Percentiles rank a stretch among this genome's conserved stretches.
phyloP scores from a whole-genome alignment of 2,329 filamentous ascomycete species.

The Cercospora citrullina region DNA sequence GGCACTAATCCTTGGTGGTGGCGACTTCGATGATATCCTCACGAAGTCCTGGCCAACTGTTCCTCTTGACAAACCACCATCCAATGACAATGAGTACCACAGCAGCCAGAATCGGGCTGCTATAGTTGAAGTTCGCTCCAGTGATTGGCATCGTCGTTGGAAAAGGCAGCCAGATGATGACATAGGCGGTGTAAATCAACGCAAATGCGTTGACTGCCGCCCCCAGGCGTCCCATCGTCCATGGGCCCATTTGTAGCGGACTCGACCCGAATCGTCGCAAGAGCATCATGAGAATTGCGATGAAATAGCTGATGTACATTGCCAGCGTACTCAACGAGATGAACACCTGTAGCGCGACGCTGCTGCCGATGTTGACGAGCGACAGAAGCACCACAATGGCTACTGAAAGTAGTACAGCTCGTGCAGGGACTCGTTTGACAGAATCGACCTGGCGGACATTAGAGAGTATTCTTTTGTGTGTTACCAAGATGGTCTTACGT shows the following conservation, averaged over 20 bases:
- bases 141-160: constrained; percentile 30
- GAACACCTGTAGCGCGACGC: constrained; percentile 29
- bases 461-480: background rate
- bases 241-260: constrained; percentile 23
- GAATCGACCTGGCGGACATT: constrained; percentile 19
- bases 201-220: constrained; percentile 30
- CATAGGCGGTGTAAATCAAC: constrained; percentile 28
- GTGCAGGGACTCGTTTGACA: constrained; percentile 26
- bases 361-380: constrained; percentile 28
- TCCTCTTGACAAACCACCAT: constrained; percentile 25
- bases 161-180: constrained; percentile 31
- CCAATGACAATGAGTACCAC: constrained; percentile 27
- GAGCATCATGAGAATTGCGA: constrained; percentile 31
- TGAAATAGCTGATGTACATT: constrained; percentile 32
- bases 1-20: constrained; percentile 9
- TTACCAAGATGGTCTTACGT: constrained; percentile 20
- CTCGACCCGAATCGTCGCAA: constrained; percentile 15
- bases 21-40: constrained; percentile 27
- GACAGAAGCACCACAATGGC: constrained; percentile 28
- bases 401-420: constrained; percentile 30
- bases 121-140: constrained; percentile 30
- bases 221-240: constrained; percentile 28
- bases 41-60: constrained; percentile 28
- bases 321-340: constrained; percentile 30
- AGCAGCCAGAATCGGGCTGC: constrained; percentile 28